Conservation (phyloP, 2,329 filamentous ascomycete species). For the Colletotrichum shisoi region DNA sequence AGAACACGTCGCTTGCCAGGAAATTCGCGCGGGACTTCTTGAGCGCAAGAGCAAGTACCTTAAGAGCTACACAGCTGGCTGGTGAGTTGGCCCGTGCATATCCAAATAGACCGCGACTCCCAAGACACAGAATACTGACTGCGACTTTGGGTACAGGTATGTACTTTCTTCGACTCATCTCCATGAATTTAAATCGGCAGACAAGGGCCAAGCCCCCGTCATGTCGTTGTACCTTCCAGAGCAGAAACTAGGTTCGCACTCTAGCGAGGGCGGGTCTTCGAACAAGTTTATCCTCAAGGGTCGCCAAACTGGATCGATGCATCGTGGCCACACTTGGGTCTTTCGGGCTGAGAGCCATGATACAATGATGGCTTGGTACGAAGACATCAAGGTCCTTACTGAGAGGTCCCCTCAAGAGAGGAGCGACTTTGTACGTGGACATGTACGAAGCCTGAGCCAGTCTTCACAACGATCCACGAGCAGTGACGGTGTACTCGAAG, state of each 20-base stretch:
- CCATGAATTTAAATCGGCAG: constrained; percentile 98
- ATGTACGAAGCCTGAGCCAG: constrained; percentile 79
- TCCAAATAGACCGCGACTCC: background rate
- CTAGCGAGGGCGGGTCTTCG: constrained; percentile 79
- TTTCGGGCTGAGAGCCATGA: constrained; percentile 79
- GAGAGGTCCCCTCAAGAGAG: constrained; percentile 89
- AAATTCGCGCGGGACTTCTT: constrained; percentile 88
- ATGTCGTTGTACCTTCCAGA: constrained; percentile 97
- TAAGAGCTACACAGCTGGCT: constrained; percentile 95
- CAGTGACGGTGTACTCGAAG: constrained; percentile 80
- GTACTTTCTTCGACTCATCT: constrained; percentile 95
- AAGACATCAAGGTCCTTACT: constrained; percentile 88
- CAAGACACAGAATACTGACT: constrained; percentile 40
- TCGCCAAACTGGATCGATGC: constrained; percentile 89
- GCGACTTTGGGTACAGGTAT: constrained; percentile 68
- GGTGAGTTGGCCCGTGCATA: constrained; percentile 63
- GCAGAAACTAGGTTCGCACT: constrained; percentile 94
- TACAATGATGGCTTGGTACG: constrained; percentile 96
- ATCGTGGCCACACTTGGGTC: constrained; percentile 79
- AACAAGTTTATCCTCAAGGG: constrained; percentile 99
- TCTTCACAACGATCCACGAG: constrained; percentile 68
- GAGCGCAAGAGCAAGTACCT: constrained; percentile 99
- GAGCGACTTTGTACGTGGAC: constrained; percentile 83
- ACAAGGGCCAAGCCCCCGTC: constrained; percentile 87
- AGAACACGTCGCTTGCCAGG: constrained; percentile 79